Conservation (phyloP, 2,329 filamentous ascomycete species). For the Paecilomyces formosus region DNA sequence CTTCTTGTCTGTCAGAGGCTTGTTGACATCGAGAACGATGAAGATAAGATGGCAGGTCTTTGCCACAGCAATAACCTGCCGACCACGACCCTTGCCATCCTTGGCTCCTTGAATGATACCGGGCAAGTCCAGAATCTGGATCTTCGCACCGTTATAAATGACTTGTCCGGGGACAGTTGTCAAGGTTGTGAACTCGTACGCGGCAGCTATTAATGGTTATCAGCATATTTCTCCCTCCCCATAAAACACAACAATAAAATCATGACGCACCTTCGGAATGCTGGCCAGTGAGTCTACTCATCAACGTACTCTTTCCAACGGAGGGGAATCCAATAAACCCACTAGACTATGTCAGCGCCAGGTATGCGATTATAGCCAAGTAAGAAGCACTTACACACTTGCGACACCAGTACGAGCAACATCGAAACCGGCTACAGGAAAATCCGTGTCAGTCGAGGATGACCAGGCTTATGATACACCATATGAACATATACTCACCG, state of each 20-base stretch:
- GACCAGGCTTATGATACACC: neutral
- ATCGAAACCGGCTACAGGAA: slow-evolving; percentile 69
- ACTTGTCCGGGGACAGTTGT: slow-evolving; percentile 97
- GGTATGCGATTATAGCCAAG: neutral
- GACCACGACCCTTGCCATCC: slow-evolving; percentile 93
- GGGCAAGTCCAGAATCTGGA: slow-evolving; percentile 96
- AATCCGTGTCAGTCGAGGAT: slow-evolving; percentile 12
- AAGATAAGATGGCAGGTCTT: slow-evolving; percentile 99
- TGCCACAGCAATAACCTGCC: slow-evolving; percentile 96
- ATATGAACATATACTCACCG: slow-evolving; percentile 33
- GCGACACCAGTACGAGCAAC: slow-evolving; percentile 96
- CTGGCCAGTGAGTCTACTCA: slow-evolving; percentile 89
- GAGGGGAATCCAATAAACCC: slow-evolving; percentile 98
- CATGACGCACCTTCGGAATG: slow-evolving; percentile 65
- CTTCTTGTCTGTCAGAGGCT: slow-evolving; percentile 92
- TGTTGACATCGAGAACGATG: slow-evolving; percentile 97
- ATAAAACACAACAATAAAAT: neutral
- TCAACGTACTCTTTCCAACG: slow-evolving; percentile 95
- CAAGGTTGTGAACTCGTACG: slow-evolving; percentile 97
- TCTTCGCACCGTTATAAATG: slow-evolving; percentile 89
- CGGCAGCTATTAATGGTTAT: slow-evolving; percentile 53
- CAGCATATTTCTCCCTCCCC: slow-evolving; percentile 4
- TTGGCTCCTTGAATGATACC: slow-evolving; percentile 99
- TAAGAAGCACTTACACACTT: slow-evolving; percentile 55
- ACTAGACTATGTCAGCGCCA: slow-evolving; percentile 16